These are phyloP conservation scores for Nicotiana obtusifolia DNA, from an alignment of 257 asterid species.

Conservation along the genomic window DNA sequence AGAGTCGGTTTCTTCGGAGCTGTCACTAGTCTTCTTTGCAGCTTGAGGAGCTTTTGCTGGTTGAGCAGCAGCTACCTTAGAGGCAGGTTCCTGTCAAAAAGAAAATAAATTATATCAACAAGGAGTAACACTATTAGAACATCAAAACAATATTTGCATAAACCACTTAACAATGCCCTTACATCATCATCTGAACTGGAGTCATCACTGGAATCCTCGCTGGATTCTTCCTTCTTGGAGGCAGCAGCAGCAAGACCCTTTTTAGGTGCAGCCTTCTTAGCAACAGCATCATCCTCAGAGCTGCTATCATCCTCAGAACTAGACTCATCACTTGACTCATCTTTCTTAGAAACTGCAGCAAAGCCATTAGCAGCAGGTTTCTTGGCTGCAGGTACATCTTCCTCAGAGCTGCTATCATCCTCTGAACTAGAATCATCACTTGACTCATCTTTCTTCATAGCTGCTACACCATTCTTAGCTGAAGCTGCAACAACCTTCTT, in stretches of 20 bases:
- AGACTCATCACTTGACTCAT: conserved; percentile 27
- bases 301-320: conserved; percentile 28
- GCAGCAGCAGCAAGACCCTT: conserved; percentile 8
- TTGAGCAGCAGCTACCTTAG: conserved; percentile 11
- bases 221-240: conserved; percentile 18
- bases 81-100: conserved; percentile 2
- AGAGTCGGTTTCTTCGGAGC: conserved; percentile 16
- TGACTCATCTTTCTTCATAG: conserved; percentile 12
- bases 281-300: conserved; percentile 26
- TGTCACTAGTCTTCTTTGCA: conserved; percentile 14
- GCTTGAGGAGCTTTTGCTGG: conserved; percentile 10
- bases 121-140: background rate
- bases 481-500: conserved; percentile 13
- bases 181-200: conserved; percentile 35
- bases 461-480: conserved; percentile 9
- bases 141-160: background rate
- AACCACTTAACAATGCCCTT: background rate
- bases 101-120: background rate
- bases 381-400: conserved; percentile 29
- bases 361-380: conserved; percentile 16
- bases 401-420: conserved; percentile 29
- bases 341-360: conserved; percentile 20
- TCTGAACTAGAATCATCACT: conserved; percentile 32
- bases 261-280: conserved; percentile 19
- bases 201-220: conserved; percentile 29